These are phyloP conservation scores for Nicotiana tomentosiformis DNA, from an alignment of 257 asterid genomes.

Conservation along the genomic window DNA sequence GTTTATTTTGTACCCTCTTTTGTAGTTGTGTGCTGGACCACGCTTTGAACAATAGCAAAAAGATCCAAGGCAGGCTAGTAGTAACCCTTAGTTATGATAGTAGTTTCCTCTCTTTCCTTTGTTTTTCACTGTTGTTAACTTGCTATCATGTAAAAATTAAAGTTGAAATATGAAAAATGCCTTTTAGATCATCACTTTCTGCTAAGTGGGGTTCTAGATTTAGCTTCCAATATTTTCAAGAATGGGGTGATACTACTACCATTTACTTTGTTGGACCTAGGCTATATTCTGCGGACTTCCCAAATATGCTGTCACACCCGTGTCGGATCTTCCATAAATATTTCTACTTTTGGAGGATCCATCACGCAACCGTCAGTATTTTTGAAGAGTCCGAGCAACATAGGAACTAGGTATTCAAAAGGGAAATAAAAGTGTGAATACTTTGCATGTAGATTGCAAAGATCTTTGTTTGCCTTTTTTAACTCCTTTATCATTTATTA, in stretches of 20 bases:
- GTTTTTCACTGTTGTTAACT: slow-evolving; percentile 2
- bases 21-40: slow-evolving; percentile 59
- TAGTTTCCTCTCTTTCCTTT: neutral
- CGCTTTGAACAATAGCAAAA: slow-evolving; percentile 17
- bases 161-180: neutral
- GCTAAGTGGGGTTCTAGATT: neutral
- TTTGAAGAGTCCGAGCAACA: too few species aligned
- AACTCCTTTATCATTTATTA: too few species aligned
- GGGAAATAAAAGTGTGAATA: neutral
- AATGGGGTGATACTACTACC: neutral
- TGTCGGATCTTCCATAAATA: neutral
- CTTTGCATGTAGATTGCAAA: neutral
- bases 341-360: too few species aligned
- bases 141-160: slow-evolving; percentile 5
- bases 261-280: too few species aligned
- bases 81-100: slow-evolving; percentile 9
- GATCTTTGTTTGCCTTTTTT: too few species aligned
- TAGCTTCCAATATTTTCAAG: neutral
- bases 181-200: neutral
- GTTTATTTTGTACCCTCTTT: slow-evolving; percentile 49
- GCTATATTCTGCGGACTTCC: too few species aligned
- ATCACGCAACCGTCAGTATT: too few species aligned
- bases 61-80: slow-evolving; percentile 3
- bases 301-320: neutral
- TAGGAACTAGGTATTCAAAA: neutral